Conservation (phyloP, 805 yeast species). For the Yarrowia sp. region DNA sequence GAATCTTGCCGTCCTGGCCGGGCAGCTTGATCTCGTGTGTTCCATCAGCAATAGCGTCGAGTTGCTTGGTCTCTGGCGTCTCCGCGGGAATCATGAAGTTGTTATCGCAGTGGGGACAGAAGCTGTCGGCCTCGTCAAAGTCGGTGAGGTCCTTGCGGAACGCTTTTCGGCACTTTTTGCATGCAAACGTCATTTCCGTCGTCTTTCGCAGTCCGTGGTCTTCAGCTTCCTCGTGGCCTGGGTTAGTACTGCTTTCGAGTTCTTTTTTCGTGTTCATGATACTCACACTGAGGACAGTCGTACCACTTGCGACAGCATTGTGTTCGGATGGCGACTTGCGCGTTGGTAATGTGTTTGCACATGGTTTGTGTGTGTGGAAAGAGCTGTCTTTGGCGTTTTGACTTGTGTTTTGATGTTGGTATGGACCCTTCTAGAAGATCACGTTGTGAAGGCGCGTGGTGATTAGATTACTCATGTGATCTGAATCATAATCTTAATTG, state of each 20-base stretch:
- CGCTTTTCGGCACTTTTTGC: conserved; percentile 40
- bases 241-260: too few species aligned
- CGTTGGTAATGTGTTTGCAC: conserved; percentile 39
- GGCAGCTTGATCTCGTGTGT: conserved; percentile 23
- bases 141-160: conserved; percentile 39
- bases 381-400: background rate
- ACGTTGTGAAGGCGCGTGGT: conserved; percentile 12
- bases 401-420: background rate
- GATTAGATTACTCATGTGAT: conserved; percentile 25
- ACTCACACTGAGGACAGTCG: conserved; percentile 40
- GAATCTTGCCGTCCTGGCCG: background rate
- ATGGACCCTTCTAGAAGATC: background rate
- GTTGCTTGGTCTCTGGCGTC: conserved; percentile 27
- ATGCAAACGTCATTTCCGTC: conserved; percentile 37
- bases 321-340: conserved; percentile 40
- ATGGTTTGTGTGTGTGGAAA: conserved; percentile 24
- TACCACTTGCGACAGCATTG: conserved; percentile 39
- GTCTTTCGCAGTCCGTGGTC: conserved; percentile 38
- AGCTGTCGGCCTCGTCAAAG: conserved; percentile 40
- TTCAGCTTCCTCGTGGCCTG: conserved; percentile 37
- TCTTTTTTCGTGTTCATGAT: background rate
- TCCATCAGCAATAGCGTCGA: conserved; percentile 7
- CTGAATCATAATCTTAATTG: too few species aligned
- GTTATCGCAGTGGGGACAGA: conserved; percentile 40
- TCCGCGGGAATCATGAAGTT: conserved; percentile 37